Conservation (phyloP, 2,329 filamentous ascomycete genomes). For the Talaromyces islandicus region DNA sequence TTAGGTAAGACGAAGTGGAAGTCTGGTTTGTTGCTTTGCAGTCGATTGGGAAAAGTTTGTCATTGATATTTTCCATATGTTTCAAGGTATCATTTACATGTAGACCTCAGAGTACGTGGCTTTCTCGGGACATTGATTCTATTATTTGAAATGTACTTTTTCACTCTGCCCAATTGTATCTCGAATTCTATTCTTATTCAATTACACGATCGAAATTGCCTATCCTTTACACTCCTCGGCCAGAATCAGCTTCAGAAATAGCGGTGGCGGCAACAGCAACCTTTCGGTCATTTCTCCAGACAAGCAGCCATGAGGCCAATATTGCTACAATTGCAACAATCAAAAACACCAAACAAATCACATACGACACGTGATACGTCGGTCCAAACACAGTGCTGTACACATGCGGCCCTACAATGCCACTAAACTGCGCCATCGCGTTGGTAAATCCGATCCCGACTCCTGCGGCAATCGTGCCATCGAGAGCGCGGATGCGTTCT, state of each 20-base stretch:
- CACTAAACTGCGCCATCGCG: slow-evolving; percentile 39
- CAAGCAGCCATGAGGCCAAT: slow-evolving; percentile 19
- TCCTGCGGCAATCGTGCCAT: slow-evolving; percentile 36
- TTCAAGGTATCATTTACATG: not conserved
- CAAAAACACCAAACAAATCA: slow-evolving; percentile 30
- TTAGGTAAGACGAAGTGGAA: not conserved
- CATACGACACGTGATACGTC: slow-evolving; percentile 30
- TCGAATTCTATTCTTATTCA: not conserved
- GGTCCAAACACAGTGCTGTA: slow-evolving; percentile 38
- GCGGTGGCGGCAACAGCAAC: not conserved
- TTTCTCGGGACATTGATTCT: not conserved
- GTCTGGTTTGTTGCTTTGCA: not conserved
- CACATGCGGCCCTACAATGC: slow-evolving; percentile 37
- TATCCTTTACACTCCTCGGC: not conserved
- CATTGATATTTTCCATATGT: not conserved
- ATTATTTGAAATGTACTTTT: not conserved
- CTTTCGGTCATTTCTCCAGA: slow-evolving; percentile 7
- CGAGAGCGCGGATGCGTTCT: slow-evolving; percentile 36
- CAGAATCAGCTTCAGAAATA: not conserved
- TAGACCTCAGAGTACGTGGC: not conserved
- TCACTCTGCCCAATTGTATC: not conserved
- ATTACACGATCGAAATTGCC: not conserved
- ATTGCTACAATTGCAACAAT: slow-evolving; percentile 24
- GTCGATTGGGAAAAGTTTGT: not conserved
- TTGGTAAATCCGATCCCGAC: slow-evolving; percentile 40